Evolutionary conservation across 495 filamentous ascomycete genomes (phyloP).

Genomic region (Thozetella sp.): DNA sequence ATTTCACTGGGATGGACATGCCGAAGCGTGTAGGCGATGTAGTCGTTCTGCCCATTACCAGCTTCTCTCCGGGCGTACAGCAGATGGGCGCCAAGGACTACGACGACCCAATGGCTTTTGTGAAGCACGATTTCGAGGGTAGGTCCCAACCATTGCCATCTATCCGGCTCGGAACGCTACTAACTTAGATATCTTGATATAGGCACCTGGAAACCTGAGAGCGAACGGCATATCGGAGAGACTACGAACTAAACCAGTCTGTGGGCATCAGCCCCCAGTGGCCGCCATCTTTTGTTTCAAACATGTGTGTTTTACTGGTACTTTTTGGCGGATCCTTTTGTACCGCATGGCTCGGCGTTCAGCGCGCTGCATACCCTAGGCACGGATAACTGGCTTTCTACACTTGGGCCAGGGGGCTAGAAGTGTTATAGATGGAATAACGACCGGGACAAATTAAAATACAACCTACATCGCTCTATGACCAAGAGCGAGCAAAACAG

Average conservation of each 20-base stretch:
- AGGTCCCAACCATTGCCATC: constrained; percentile 7
- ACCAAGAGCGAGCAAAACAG: no score
- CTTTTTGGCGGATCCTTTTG: constrained; percentile 10
- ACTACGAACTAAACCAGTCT: constrained; percentile 9
- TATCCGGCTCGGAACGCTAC: background rate
- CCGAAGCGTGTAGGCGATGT: constrained; percentile 91
- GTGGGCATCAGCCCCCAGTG: constrained; percentile 1
- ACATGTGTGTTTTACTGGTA: constrained; percentile 5
- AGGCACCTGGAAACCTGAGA: constrained; percentile 84
- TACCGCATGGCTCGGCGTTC: constrained; percentile 18
- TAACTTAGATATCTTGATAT: constrained; percentile 17
- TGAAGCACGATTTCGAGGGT: constrained; percentile 98
- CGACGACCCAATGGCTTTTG: constrained; percentile 96
- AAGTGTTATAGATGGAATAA: background rate
- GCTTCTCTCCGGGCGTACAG: constrained; percentile 92
- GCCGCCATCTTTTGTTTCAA: constrained; percentile 2
- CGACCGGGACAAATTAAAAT: background rate
- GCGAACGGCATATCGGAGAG: constrained; percentile 61
- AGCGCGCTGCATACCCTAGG: constrained; percentile 6
- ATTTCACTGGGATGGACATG: constrained; percentile 84
- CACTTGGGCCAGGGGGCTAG: background rate
- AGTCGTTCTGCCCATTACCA: constrained; percentile 92
- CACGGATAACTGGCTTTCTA: constrained; percentile 10
- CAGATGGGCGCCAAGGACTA: constrained; percentile 92
- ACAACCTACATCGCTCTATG: no score